Base-by-base conservation (phyloP, 345 rosid species). In the Psidium friedrichsthalianum region DNA sequence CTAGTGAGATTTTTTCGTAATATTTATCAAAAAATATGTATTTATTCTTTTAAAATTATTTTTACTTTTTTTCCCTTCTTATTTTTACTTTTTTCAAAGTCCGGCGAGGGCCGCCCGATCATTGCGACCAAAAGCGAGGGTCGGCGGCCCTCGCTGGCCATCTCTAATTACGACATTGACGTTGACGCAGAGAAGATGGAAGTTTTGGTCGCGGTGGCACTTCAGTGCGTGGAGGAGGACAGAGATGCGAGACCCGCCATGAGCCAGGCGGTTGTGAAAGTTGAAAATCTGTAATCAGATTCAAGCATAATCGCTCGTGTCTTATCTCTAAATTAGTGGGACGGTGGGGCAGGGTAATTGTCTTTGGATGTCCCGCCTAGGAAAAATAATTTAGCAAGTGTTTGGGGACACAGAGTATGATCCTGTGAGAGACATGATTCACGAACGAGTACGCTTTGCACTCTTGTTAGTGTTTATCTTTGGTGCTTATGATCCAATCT, bases 141-240 rank as follows among this genome's bases (percentile, higher is more conserved):
- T 47, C 10, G 49, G 49, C 10, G 10, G 8, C 49, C 49, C 49
- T 44, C 47, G 0, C 47, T 8, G 8, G 44, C 44, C 44, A 42
- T 6, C 44, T 42, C 5, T 42, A 42, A 84, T 4, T 88, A 78
- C 27, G 47, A 40, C 40, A 40, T 2, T 0, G 42, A 40, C 4
- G 42, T 40, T 40, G 87, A 87, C 84, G 11, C 10, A 47, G 47
- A 78, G 56, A 82, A 84, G 86, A 36, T 86, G 80, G 89, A 82
- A 24, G 54, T 82, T 44, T 36, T 91, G 82, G 61, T 88, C 5
- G 56, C 25, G 5, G 88, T 87, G 36, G 89, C 88, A 0, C 51
- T 89, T 14, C 74, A 81, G 42, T 91, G 90, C 55, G 85, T 87
- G 3, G 86, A 85, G 49, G 90, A 89, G 36, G 89, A 88, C 61